Conservation (phyloP, 768 basidiomycete genomes). For the Lentinula guzmanii region DNA sequence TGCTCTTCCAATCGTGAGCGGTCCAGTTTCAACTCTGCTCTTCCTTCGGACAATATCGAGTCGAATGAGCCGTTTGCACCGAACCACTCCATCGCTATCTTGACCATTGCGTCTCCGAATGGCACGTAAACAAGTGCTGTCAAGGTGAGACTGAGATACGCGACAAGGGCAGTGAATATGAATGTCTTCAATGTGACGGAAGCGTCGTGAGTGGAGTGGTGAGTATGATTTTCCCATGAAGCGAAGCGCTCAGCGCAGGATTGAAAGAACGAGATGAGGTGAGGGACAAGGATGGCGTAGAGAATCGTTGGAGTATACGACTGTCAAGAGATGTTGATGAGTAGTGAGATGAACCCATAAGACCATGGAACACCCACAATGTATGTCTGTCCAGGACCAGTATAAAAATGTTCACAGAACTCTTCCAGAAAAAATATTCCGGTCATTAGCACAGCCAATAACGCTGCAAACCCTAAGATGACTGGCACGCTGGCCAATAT, state of each 20-base stretch:
- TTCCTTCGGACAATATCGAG: constrained; percentile 17
- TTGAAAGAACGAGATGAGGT: constrained; percentile 70
- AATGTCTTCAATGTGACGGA: constrained; percentile 91
- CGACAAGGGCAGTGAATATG: constrained; percentile 79
- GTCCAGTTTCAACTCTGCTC: constrained; percentile 20
- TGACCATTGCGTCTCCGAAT: constrained; percentile 78
- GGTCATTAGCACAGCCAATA: constrained; percentile 68
- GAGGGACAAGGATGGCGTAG: constrained; percentile 77
- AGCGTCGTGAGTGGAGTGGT: constrained; percentile 67
- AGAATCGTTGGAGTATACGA: constrained; percentile 78
- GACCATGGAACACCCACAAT: constrained; percentile 48
- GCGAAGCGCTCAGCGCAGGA: constrained; percentile 63
- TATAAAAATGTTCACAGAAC: constrained; percentile 83
- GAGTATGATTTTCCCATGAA: constrained; percentile 88
- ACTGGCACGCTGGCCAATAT: constrained; percentile 66
- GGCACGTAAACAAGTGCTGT: constrained; percentile 97
- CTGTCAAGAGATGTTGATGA: constrained; percentile 27
- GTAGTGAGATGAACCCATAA: background rate
- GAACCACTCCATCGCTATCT: constrained; percentile 25
- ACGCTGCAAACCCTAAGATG: constrained; percentile 64
- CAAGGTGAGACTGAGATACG: constrained; percentile 86
- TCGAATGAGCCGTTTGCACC: constrained; percentile 45
- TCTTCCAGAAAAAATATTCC: constrained; percentile 86
- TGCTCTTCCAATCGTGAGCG: constrained; percentile 76
- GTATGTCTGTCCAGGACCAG: constrained; percentile 75